These are phyloP conservation scores for Triglochin maritima DNA, from an alignment of 106 monocot genomes.

Conservation along the genomic window DNA sequence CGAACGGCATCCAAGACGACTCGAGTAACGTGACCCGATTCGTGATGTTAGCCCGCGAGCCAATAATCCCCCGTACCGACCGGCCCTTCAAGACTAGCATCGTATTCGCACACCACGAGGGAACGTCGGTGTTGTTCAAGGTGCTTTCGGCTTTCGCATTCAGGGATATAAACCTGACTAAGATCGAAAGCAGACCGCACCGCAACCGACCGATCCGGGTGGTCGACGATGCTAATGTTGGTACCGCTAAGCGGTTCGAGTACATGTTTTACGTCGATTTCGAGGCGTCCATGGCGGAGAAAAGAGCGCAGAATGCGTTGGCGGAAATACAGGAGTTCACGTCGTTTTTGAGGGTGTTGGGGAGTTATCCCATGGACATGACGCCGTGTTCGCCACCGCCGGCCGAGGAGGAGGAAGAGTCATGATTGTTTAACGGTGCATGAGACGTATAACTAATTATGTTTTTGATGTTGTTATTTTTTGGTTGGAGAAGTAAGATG, in stretches of 20 bases:
- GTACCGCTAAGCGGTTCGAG: conserved; percentile 56
- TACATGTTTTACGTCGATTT: conserved; percentile 64
- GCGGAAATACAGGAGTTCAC: conserved; percentile 32
- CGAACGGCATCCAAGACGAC: conserved; percentile 56
- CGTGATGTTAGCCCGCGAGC: conserved; percentile 57
- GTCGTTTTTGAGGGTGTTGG: conserved; percentile 8
- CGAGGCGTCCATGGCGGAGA: conserved; percentile 62
- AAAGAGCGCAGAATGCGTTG: conserved; percentile 52
- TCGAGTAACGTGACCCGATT: conserved; percentile 44
- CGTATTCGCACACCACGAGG: conserved; percentile 41
- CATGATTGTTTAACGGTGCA: not conserved
- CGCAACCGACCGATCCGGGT: conserved; percentile 43
- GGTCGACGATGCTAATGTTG: conserved; percentile 36
- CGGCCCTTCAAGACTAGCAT: conserved; percentile 64
- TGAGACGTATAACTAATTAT: too few species aligned
- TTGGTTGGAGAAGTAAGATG: too few species aligned
- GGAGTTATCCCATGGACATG: conserved; percentile 13
- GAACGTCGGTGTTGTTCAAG: conserved; percentile 52
- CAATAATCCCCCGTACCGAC: conserved; percentile 52
- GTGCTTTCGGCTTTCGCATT: conserved; percentile 53
- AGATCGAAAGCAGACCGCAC: conserved; percentile 62
- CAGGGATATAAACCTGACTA: conserved; percentile 46
- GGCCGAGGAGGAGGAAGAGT: not conserved
- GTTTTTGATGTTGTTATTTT: too few species aligned
- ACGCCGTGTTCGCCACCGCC: conserved; percentile 3